Evolutionary conservation across 2,329 filamentous ascomycete species (phyloP).

Genomic region (Pseudocercospora fuligena): DNA sequence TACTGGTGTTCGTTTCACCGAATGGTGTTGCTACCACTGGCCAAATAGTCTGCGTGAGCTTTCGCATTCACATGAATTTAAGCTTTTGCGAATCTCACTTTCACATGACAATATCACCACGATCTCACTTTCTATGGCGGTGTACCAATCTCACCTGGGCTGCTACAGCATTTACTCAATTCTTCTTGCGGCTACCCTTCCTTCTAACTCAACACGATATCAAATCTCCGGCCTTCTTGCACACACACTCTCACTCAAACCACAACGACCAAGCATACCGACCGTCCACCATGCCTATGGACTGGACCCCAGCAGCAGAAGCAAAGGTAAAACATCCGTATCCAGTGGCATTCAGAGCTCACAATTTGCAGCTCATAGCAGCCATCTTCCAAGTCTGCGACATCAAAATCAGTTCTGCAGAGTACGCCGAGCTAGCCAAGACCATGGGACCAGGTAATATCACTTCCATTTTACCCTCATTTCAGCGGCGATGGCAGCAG

Average conservation of each 20-base stretch:
- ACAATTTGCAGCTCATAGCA: conserved; percentile 33
- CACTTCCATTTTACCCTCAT: no score
- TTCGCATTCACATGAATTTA: background rate
- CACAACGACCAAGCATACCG: background rate
- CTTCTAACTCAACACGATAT: background rate
- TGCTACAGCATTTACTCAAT: background rate
- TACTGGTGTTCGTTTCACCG: no score
- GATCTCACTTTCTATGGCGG: background rate
- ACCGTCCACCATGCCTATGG: conserved; percentile 32
- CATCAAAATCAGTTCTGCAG: conserved; percentile 33
- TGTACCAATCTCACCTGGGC: background rate
- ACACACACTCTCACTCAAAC: background rate
- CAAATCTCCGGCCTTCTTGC: background rate
- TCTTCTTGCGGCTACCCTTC: background rate
- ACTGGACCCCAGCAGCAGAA: conserved; percentile 38
- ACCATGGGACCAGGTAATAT: conserved; percentile 37
- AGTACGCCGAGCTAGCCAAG: conserved; percentile 33
- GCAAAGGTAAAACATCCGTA: conserved; percentile 32
- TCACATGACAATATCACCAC: background rate
- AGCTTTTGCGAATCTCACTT: background rate
- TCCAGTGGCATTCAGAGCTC: background rate
- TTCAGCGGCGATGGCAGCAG: background rate
- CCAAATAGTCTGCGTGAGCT: background rate
- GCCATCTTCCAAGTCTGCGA: conserved; percentile 37
- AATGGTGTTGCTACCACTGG: no score